A percentile compares a stretch with the other conserved stretches of the same genome.
Conservation (phyloP, 805 yeast species). For the Candida pseudofarinosa region DNA sequence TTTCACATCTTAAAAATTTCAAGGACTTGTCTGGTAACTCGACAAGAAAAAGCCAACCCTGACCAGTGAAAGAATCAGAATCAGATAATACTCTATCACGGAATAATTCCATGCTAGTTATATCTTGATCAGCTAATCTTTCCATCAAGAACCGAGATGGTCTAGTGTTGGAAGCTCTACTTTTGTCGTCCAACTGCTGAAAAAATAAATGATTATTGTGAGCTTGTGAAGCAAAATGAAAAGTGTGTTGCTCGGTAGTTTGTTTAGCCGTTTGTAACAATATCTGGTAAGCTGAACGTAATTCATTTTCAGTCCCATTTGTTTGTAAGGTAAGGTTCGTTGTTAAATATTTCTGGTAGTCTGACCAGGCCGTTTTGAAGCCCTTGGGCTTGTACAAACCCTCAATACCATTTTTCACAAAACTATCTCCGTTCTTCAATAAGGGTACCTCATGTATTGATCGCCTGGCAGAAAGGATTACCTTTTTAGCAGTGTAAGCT, state of each 20-base stretch:
- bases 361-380: slow-evolving; percentile 72
- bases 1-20: slow-evolving; percentile 52
- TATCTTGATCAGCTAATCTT: slow-evolving; percentile 31
- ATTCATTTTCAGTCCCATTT: slow-evolving; percentile 75
- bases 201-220: slow-evolving; percentile 90
- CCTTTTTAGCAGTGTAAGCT: neutral
- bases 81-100: slow-evolving; percentile 45
- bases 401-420: slow-evolving; percentile 47
- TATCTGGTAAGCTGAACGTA: slow-evolving; percentile 70
- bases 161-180: slow-evolving; percentile 27
- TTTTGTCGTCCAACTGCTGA: slow-evolving; percentile 48
- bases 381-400: slow-evolving; percentile 66
- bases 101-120: slow-evolving; percentile 44
- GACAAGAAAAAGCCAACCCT: slow-evolving; percentile 74
- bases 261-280: slow-evolving; percentile 62
- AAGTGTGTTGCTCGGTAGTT: slow-evolving; percentile 62
- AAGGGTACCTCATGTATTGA: slow-evolving; percentile 62
- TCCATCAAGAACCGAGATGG: slow-evolving; percentile 38
- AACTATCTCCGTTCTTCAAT: slow-evolving; percentile 39
- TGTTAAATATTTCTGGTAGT: slow-evolving; percentile 67
- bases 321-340: slow-evolving; percentile 60
- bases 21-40: slow-evolving; percentile 61
- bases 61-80: slow-evolving; percentile 55
- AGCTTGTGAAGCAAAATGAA: slow-evolving; percentile 85
- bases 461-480: slow-evolving; percentile 17